These are phyloP conservation scores for Xerocomus nothofagi DNA, from an alignment of 1,284 basidiomycete genomes.

Conservation along the genomic window DNA sequence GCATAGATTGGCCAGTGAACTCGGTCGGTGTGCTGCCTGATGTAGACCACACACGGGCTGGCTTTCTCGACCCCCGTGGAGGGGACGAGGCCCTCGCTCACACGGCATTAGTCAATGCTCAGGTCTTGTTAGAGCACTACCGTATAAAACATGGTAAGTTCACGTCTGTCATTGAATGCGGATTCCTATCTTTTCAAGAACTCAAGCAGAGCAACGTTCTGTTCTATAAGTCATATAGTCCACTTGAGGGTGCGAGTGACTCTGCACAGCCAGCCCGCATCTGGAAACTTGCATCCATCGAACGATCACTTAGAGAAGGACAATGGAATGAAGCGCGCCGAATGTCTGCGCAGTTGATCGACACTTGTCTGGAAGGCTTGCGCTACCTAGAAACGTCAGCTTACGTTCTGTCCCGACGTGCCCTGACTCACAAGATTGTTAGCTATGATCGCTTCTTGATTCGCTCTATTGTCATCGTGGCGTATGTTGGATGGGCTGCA, in stretches of 20 bases:
- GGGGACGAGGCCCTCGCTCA: conserved; percentile 48
- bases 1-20: conserved; percentile 73
- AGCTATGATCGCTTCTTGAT: conserved; percentile 79
- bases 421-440: conserved; percentile 16
- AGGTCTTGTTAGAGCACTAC: conserved; percentile 80
- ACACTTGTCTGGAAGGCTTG: conserved; percentile 61
- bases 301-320: conserved; percentile 43
- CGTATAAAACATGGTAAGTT: conserved; percentile 69
- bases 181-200: conserved; percentile 42
- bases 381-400: conserved; percentile 78
- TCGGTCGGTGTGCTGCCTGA: conserved; percentile 76
- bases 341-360: conserved; percentile 56
- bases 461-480: conserved; percentile 64
- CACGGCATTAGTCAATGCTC: conserved; percentile 70
- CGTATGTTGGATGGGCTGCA: conserved; percentile 80
- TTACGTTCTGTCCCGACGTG: not conserved
- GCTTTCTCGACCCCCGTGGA: conserved; percentile 48
- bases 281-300: conserved; percentile 41
- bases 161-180: not conserved
- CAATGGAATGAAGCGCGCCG: conserved; percentile 53
- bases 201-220: conserved; percentile 58
- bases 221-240: conserved; percentile 62
- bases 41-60: conserved; percentile 53
- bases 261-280: conserved; percentile 27
- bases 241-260: conserved; percentile 34